A percentile compares a stretch with the other conserved stretches of the same genome.
phyloP scores from a whole-genome alignment of 345 rosid genomes.

The Eutrema japonicum region DNA sequence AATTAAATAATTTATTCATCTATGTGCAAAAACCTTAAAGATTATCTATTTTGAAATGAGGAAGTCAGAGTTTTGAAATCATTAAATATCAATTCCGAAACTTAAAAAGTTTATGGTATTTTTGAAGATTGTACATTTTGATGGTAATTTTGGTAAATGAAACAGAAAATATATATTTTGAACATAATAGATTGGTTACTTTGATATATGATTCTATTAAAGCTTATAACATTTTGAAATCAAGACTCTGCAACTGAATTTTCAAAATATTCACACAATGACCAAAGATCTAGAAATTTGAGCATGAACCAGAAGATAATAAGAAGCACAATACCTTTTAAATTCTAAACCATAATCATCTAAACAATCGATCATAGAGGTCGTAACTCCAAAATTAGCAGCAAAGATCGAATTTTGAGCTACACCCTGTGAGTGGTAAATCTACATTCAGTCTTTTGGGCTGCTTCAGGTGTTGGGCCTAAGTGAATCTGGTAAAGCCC shows the following conservation, averaged over 20 bases:
- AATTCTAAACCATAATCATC: constrained; percentile 7
- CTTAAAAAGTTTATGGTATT: neutral
- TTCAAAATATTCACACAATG: neutral
- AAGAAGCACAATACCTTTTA: neutral
- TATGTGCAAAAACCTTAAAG: no score
- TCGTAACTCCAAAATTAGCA: neutral
- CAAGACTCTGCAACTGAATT: neutral
- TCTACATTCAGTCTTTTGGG: no score
- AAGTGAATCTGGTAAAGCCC: no score
- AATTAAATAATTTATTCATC: no score
- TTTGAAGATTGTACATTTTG: no score
- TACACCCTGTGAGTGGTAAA: no score
- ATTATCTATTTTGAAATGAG: no score
- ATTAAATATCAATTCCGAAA: neutral
- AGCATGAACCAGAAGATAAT: neutral
- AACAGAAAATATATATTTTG: neutral
- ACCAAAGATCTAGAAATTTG: neutral
- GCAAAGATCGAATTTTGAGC: constrained; percentile 9
- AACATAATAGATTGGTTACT: no score
- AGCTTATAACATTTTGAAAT: no score
- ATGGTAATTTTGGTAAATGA: neutral
- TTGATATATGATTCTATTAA: no score
- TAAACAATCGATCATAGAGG: neutral
- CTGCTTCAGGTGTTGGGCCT: no score
- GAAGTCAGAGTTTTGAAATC: neutral